phyloP scores from a whole-genome alignment of 2,329 filamentous ascomycete genomes.

The Fusarium sp. region DNA sequence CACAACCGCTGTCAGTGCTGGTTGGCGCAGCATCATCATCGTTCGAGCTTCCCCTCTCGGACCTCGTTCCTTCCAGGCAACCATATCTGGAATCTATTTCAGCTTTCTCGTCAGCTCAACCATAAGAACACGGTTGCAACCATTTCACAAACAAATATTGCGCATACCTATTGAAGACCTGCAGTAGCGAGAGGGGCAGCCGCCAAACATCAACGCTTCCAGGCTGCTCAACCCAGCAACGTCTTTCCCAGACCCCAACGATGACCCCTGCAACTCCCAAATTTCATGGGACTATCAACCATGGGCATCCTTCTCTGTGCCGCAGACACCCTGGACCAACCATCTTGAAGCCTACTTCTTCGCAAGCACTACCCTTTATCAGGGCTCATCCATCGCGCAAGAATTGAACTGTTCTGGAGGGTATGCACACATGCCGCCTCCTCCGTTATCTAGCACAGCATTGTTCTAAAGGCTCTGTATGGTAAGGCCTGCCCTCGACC shows the following conservation, averaged over 20 bases:
- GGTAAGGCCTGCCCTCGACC: neutral
- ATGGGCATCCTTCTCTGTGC: neutral
- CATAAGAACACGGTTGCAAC: neutral
- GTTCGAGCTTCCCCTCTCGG: neutral
- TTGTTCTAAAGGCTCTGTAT: neutral
- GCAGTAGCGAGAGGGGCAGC: neutral
- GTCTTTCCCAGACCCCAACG: neutral
- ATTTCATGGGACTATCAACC: neutral
- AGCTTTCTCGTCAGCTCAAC: neutral
- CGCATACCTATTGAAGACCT: neutral
- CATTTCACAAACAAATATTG: neutral
- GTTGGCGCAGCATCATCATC: neutral
- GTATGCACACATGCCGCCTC: neutral
- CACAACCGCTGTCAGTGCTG: neutral
- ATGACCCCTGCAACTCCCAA: neutral
- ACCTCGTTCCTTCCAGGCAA: neutral
- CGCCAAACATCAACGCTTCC: neutral
- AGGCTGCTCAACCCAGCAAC: neutral
- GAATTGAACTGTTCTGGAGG: neutral
- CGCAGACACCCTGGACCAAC: neutral
- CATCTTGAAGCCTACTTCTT: neutral
- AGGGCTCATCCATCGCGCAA: neutral
- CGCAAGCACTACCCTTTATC: neutral
- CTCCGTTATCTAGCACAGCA: neutral
- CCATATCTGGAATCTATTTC: neutral